Base-by-base conservation (phyloP, 345 rosid genomes). In the Bruguiera gymnorhiza region DNA sequence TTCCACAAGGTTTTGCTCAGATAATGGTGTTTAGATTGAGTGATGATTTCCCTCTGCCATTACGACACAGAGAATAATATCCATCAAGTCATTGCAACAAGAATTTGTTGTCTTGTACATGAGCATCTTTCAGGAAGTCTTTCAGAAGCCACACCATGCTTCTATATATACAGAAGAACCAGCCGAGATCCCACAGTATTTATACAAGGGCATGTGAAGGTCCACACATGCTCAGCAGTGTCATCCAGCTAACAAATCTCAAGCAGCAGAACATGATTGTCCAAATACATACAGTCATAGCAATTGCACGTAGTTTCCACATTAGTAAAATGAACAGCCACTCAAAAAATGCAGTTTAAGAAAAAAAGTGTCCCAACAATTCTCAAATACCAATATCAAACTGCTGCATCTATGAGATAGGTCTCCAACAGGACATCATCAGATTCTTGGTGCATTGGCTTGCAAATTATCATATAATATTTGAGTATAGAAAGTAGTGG, bases 1-100 rank as follows among this genome's bases (percentile, higher is more conserved):
- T 78, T 72, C 87, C 60, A 73, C 82, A 61, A 76, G 71, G 37
- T 91, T 89, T 72, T 91, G 97, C 80, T 67, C 77, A 23, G 70
- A 78, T 36, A 75, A 72, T 59, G 67, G 67, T 58, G 4, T 30
- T 66, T 64, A 61, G 1, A 50, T 73, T 62, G 67, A 72, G 60
- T 71, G 75, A 46, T 62, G 65, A 73, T 61, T 75, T 56, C 20
- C 69, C 62, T 39, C 36, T 31, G 30, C 60, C 19, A 18, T 70
- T 19, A 62, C 6, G 11, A 20, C 62, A 61, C 9, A 51, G 1
- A 59, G 20, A 68, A 9, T 43, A 36, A 21, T 20, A 50, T 39
- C 48, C 57, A 6, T 34, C 18, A 13, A 27, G 27, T 58, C 55
- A 51, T 19, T 37, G 48, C 50, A 56, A 56, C 60, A 56, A 62